Percentiles rank a stretch among this genome's conserved stretches.
These are phyloP conservation scores for Puccinia horiana DNA, from an alignment of 1,284 basidiomycete species.

Conservation along the genomic window DNA sequence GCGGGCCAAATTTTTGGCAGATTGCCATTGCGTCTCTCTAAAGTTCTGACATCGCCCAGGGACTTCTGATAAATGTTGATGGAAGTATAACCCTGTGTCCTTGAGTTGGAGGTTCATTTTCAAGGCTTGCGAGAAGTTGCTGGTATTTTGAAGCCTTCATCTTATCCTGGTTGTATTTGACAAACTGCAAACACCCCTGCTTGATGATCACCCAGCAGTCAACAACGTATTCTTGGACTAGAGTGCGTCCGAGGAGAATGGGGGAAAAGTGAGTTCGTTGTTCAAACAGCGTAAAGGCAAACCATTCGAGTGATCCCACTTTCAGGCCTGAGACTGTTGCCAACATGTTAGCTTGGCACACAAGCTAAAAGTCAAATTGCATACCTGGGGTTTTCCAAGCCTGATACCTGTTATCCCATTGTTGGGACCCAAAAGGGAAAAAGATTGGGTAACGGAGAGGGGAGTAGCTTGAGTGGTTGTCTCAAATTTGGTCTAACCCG, in stretches of 20 bases:
- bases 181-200: not conserved
- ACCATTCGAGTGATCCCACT: too few relatives aligned
- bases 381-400: not conserved
- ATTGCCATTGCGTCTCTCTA: constrained; percentile 60
- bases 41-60: constrained; percentile 59
- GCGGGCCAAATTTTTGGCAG: constrained; percentile 56
- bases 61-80: constrained; percentile 59
- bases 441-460: constrained; percentile 9
- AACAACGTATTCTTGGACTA: constrained; percentile 10
- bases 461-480: constrained; percentile 5
- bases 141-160: constrained; percentile 14
- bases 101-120: not conserved
- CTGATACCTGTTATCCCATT: not conserved
- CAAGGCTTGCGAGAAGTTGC: not conserved
- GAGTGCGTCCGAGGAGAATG: not conserved
- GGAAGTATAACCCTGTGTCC: constrained; percentile 57
- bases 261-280: too few relatives aligned
- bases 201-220: not conserved
- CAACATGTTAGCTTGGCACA: not conserved
- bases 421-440: not conserved
- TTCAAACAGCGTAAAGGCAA: not conserved
- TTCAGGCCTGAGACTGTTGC: not conserved
- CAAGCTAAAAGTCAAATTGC: too few relatives aligned
- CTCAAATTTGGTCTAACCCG: not conserved
- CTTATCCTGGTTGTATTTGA: not conserved